Conservation (phyloP, 2,329 filamentous ascomycete genomes). For the Phialemoniopsis sp. region DNA sequence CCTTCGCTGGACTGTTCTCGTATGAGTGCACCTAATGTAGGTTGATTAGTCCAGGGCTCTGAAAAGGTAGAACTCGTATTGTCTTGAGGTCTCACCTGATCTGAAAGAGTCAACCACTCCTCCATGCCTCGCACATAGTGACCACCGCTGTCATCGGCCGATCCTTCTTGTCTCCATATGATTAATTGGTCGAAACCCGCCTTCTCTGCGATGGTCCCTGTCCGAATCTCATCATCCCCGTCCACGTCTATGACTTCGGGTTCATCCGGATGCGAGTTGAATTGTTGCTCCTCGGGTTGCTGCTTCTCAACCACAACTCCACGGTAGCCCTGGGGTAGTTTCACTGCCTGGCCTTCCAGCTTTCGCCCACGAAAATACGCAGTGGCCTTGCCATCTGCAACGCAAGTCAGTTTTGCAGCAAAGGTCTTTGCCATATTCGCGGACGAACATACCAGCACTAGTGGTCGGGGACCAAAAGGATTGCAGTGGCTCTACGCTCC, state of each 20-base stretch:
- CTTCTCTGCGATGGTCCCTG: slow-evolving; percentile 56
- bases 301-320: slow-evolving; percentile 54
- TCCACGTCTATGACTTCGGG: slow-evolving; percentile 23
- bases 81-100: slow-evolving; percentile 25
- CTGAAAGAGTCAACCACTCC: slow-evolving; percentile 76
- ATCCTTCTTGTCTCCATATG: slow-evolving; percentile 78
- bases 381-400: slow-evolving; percentile 44
- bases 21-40: too few species aligned
- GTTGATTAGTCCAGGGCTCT: too few species aligned
- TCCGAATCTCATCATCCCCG: slow-evolving; percentile 35
- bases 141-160: slow-evolving; percentile 60
- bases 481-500: slow-evolving; percentile 58
- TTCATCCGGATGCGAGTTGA: slow-evolving; percentile 1
- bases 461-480: slow-evolving; percentile 66
- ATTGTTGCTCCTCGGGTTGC: slow-evolving; percentile 19
- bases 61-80: too few species aligned
- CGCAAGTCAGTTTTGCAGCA: too few species aligned
- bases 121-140: slow-evolving; percentile 69
- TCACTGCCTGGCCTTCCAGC: slow-evolving; percentile 62
- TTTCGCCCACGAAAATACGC: slow-evolving; percentile 79
- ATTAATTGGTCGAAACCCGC: slow-evolving; percentile 70
- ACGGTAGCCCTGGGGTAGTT: slow-evolving; percentile 67
- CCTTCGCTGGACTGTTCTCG: too few species aligned
- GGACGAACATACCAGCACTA: slow-evolving; percentile 10
- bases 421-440: too few species aligned